phyloP scores from a whole-genome alignment of 768 basidiomycete species.

The Psilocybe sp. region DNA sequence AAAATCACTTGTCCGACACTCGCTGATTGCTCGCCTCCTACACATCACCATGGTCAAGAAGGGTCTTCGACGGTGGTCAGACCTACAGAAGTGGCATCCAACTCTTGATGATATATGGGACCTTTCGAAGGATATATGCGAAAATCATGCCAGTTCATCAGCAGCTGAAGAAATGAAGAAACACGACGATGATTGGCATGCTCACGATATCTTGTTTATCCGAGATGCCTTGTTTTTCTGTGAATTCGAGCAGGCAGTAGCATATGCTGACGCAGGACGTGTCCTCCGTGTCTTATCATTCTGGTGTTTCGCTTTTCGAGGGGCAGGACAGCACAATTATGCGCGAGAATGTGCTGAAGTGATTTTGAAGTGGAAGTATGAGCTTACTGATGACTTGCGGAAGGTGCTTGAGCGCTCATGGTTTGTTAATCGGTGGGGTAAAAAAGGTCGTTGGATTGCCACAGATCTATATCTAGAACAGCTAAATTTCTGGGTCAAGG shows the following conservation, averaged over 20 bases:
- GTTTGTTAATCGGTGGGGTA: conserved; percentile 27
- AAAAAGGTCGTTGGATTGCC: conserved; percentile 20
- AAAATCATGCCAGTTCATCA: no score
- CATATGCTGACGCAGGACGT: conserved; percentile 26
- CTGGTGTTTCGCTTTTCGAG: conserved; percentile 25
- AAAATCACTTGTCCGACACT: conserved; percentile 25
- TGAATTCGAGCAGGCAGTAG: conserved; percentile 28
- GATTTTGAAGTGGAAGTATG: conserved; percentile 18
- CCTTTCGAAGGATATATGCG: no score
- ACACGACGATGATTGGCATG: conserved; percentile 9
- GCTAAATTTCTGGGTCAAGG: conserved; percentile 25
- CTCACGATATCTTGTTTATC: conserved; percentile 25
- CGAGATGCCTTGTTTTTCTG: conserved; percentile 26
- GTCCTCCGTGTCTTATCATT: conserved; percentile 24
- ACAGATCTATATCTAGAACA: conserved; percentile 29
- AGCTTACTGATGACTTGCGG: conserved; percentile 1
- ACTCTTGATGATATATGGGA: no score
- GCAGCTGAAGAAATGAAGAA: conserved; percentile 7
- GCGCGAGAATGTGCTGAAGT: conserved; percentile 24
- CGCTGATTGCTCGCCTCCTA: conserved; percentile 26
- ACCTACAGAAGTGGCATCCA: no score
- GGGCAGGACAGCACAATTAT: conserved; percentile 30
- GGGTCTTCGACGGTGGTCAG: no score
- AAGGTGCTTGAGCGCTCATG: conserved; percentile 20
- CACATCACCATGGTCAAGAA: no score